A percentile compares a stretch with the other conserved stretches of the same genome.
phyloP scores from a whole-genome alignment of 1,139 yeast genomes.

The Meyerozyma sp. region DNA sequence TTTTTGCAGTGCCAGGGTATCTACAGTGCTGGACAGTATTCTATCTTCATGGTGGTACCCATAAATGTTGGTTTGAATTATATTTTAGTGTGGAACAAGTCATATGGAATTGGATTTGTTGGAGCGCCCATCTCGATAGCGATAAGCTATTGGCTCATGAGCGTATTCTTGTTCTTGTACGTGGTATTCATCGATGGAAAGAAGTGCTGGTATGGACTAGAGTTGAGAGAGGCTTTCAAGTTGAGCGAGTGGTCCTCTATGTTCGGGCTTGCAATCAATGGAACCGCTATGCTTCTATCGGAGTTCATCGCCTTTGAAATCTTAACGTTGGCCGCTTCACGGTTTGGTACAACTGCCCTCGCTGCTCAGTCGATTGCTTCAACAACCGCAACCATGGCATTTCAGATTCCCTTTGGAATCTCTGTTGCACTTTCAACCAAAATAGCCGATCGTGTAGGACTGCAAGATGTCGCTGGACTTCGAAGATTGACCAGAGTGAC shows the following conservation, averaged over 20 bases:
- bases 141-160: slow-evolving; percentile 4
- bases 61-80: slow-evolving; percentile 3
- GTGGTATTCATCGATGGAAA: slow-evolving; percentile 2
- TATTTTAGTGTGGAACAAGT: slow-evolving; percentile 2
- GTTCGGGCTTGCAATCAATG: slow-evolving; percentile 2
- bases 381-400: slow-evolving; percentile 4
- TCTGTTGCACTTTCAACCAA: slow-evolving; percentile 4
- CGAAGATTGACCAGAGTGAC: not conserved
- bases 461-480: not conserved
- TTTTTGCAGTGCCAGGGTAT: slow-evolving; percentile 39
- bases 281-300: slow-evolving; percentile 3
- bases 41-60: not conserved
- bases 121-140: slow-evolving; percentile 4
- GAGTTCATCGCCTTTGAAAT: slow-evolving; percentile 5
- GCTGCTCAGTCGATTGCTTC: slow-evolving; percentile 4
- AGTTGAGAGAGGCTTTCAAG: not conserved
- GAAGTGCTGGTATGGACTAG: slow-evolving; percentile 3
- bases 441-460: slow-evolving; percentile 3
- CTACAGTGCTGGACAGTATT: slow-evolving; percentile 26
- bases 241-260: slow-evolving; percentile 5
- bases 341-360: slow-evolving; percentile 3
- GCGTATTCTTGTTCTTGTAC: not conserved
- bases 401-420: slow-evolving; percentile 4
- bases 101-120: slow-evolving; percentile 4
- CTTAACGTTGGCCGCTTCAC: slow-evolving; percentile 4